phyloP scores from a whole-genome alignment of 2,329 filamentous ascomycete species.

The Exophiala viscosa region DNA sequence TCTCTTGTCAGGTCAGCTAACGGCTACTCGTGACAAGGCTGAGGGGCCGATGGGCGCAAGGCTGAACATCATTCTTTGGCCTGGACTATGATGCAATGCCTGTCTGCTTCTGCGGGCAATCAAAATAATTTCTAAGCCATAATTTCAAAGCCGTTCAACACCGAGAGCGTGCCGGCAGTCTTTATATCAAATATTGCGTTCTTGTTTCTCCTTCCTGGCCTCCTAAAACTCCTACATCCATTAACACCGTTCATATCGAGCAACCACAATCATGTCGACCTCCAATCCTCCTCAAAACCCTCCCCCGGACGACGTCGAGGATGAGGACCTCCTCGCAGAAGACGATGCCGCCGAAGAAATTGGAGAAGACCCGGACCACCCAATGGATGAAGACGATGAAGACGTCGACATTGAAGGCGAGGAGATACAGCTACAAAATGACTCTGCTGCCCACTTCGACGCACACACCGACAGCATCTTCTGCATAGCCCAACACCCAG shows the following conservation, averaged over 20 bases:
- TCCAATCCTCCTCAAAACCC: constrained; percentile 22
- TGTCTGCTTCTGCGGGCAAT: no score
- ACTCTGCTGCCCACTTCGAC: constrained; percentile 91
- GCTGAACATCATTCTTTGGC: no score
- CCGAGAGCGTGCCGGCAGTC: no score
- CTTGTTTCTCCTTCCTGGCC: no score
- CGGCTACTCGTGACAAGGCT: no score
- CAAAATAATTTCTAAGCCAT: no score
- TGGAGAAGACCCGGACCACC: constrained; percentile 59
- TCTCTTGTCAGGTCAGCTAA: no score
- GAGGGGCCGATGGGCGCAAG: no score
- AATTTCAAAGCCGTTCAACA: no score
- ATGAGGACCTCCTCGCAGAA: constrained; percentile 67
- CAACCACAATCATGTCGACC: constrained; percentile 8
- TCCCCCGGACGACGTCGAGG: constrained; percentile 35
- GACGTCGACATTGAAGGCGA: constrained; percentile 55
- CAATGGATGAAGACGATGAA: constrained; percentile 66
- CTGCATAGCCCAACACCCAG: constrained; percentile 87
- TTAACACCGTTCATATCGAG: not conserved
- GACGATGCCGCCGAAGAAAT: constrained; percentile 78
- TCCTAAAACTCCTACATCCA: no score
- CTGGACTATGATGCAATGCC: no score
- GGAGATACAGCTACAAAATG: constrained; percentile 81
- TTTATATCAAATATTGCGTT: no score
- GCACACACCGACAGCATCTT: constrained; percentile 87